phyloP scores from a whole-genome alignment of 2,329 filamentous ascomycete genomes.

The Aschersonia sp. region DNA sequence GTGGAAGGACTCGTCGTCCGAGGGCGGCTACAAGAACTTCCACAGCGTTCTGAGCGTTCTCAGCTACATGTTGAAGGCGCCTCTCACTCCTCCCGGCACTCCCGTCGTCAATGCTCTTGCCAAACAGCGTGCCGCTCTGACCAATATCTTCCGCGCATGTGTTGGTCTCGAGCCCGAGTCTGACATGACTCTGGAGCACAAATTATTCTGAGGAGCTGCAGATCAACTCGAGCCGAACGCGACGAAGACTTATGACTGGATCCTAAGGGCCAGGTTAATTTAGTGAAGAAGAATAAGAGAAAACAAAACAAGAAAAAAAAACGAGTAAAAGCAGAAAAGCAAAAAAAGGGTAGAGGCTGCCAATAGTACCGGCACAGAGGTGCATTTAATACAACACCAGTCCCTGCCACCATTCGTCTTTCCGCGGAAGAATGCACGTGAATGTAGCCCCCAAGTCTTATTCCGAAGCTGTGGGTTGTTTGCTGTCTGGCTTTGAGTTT shows the following conservation, averaged over 20 bases:
- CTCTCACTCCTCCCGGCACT: conserved; percentile 83
- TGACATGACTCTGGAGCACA: conserved; percentile 98
- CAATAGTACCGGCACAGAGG: conserved; percentile 5
- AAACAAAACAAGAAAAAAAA: background rate
- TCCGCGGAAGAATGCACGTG: background rate
- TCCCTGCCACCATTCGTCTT: background rate
- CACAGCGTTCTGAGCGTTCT: conserved; percentile 94
- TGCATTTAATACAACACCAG: conserved; percentile 1
- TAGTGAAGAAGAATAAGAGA: background rate
- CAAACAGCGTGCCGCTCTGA: conserved; percentile 88
- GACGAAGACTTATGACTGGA: too few species aligned
- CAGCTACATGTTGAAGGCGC: conserved; percentile 98
- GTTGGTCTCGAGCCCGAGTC: conserved; percentile 94
- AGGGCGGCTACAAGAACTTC: conserved; percentile 75
- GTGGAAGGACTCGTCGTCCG: conserved; percentile 56
- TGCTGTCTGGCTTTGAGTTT: too few species aligned
- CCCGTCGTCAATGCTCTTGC: conserved; percentile 90
- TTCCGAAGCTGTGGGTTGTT: too few species aligned
- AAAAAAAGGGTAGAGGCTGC: conserved; percentile 9
- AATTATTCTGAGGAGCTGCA: conserved; percentile 54
- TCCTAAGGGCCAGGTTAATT: too few species aligned
- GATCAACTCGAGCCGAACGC: too few species aligned
- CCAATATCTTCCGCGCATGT: conserved; percentile 97
- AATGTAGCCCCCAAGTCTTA: too few species aligned
- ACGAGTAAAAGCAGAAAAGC: background rate